A percentile compares a stretch with the other conserved stretches of the same genome.
Conservation (phyloP, 768 basidiomycete genomes). For the Termitomyces sp. region DNA sequence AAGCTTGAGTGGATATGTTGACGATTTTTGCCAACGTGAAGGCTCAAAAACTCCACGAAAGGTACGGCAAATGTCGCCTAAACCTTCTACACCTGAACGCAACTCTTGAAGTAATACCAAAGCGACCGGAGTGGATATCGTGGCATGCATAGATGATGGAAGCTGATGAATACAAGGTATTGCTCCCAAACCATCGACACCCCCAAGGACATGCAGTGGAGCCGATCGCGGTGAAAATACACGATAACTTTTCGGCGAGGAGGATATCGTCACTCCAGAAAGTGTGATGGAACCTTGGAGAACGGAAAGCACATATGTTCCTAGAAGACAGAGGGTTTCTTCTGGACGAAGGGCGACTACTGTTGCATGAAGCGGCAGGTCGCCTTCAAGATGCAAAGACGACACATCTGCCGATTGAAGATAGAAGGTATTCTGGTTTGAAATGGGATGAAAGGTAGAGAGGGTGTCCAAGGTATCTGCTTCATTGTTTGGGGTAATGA, state of each 20-base stretch:
- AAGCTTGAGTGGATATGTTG: slow-evolving; percentile 34
- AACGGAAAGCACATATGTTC: slow-evolving; percentile 56
- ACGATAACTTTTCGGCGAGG: slow-evolving; percentile 36
- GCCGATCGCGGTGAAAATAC: slow-evolving; percentile 78
- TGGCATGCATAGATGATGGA: slow-evolving; percentile 12
- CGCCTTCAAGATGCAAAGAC: slow-evolving; percentile 21
- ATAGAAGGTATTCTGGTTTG: slow-evolving; percentile 39
- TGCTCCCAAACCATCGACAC: slow-evolving; percentile 10
- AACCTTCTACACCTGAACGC: slow-evolving; percentile 56
- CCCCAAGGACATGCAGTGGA: slow-evolving; percentile 56
- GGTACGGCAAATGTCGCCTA: slow-evolving; percentile 56
- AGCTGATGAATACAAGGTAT: slow-evolving; percentile 12
- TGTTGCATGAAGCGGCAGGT: slow-evolving; percentile 13
- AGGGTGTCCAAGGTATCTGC: slow-evolving; percentile 19
- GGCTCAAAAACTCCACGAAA: slow-evolving; percentile 62
- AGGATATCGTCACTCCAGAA: slow-evolving; percentile 44
- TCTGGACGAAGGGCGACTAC: slow-evolving; percentile 38
- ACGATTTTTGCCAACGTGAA: slow-evolving; percentile 34
- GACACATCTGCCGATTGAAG: slow-evolving; percentile 35
- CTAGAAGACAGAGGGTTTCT: slow-evolving; percentile 64
- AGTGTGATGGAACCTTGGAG: slow-evolving; percentile 57
- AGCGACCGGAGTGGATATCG: slow-evolving; percentile 19
- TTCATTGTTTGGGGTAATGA: neutral
- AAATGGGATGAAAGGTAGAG: slow-evolving; percentile 46
- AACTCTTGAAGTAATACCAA: slow-evolving; percentile 56